Evolutionary conservation across 2,329 filamentous ascomycete genomes (phyloP).

Genomic region (Pezicula carpinea): DNA sequence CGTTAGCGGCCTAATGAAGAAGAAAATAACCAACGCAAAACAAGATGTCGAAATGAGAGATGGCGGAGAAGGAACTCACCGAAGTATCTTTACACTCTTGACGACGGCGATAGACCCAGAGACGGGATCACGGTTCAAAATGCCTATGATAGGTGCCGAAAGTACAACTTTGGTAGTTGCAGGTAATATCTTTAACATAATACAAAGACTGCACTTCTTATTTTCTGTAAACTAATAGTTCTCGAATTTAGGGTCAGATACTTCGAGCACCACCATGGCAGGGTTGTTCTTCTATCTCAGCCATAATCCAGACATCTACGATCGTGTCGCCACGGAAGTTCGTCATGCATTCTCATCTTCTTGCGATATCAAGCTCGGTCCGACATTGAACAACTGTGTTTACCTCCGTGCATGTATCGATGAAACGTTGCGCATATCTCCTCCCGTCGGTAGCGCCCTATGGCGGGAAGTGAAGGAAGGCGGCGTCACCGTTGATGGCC

Average conservation of each 20-base stretch:
- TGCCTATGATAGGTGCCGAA: constrained; percentile 1
- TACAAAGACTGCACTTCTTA: too few species aligned
- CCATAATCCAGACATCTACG: constrained; percentile 21
- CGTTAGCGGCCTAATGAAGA: too few species aligned
- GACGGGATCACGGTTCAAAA: too few species aligned
- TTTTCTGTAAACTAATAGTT: too few species aligned
- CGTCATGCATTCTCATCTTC: constrained; percentile 4
- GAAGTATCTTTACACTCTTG: too few species aligned
- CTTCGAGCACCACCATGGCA: constrained; percentile 32
- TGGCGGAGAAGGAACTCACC: too few species aligned
- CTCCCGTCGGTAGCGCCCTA: constrained; percentile 11
- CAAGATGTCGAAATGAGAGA: too few species aligned
- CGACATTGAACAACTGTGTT: constrained; percentile 16
- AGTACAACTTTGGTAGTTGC: constrained; percentile 6
- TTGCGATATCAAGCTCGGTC: constrained; percentile 28
- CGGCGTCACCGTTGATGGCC: constrained; percentile 16
- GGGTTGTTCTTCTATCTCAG: constrained; percentile 33
- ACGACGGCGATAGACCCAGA: too few species aligned
- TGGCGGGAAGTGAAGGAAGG: constrained; percentile 7
- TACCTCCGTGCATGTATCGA: constrained; percentile 38
- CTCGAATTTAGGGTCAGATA: constrained; percentile 31
- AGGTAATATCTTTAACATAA: constrained; percentile 1
- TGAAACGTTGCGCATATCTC: constrained; percentile 7
- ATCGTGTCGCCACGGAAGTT: constrained; percentile 19
- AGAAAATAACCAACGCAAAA: too few species aligned